phyloP scores from a whole-genome alignment of 208 protist species.

The Leishmania arabica region DNA sequence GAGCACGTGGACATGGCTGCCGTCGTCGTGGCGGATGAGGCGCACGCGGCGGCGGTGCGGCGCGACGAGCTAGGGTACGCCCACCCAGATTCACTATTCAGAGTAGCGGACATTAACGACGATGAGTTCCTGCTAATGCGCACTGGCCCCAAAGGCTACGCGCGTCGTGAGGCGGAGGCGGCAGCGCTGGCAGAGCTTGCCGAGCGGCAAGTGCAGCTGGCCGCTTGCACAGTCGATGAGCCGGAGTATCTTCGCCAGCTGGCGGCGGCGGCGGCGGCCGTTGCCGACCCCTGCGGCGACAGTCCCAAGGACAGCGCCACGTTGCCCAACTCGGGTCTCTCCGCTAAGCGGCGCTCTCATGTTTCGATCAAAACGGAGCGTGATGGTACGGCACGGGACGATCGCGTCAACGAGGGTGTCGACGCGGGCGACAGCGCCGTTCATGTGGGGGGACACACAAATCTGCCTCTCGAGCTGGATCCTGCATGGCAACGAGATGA shows the following conservation, averaged over 20 bases:
- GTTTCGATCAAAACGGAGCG: too few species aligned
- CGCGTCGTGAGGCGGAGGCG: slow-evolving; percentile 10
- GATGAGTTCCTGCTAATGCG: slow-evolving; percentile 65
- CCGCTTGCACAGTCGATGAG: slow-evolving; percentile 20
- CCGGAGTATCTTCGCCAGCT: slow-evolving; percentile 4
- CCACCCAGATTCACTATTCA: slow-evolving; percentile 52
- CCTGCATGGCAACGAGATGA: slow-evolving; percentile 21
- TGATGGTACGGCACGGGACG: not conserved
- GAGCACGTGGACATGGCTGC: not conserved
- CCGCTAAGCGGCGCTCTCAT: not conserved
- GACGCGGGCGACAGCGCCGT: not conserved
- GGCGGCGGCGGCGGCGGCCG: not conserved
- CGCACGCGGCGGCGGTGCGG: slow-evolving; percentile 6
- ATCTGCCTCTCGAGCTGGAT: not conserved
- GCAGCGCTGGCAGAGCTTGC: slow-evolving; percentile 15
- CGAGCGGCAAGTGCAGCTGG: slow-evolving; percentile 7
- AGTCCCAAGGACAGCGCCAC: not conserved
- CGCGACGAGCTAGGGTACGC: slow-evolving; percentile 39
- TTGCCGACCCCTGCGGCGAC: not conserved
- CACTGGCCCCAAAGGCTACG: slow-evolving; percentile 34
- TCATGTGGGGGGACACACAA: not conserved
- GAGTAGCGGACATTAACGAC: slow-evolving; percentile 81
- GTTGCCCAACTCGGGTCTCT: not conserved
- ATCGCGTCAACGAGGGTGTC: slow-evolving; percentile 6
- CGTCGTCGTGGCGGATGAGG: not conserved